Evolutionary conservation across 345 rosid genomes (phyloP), one percentile per base, ranked within the genome.

Genomic region (Pistacia integerrima): DNA sequence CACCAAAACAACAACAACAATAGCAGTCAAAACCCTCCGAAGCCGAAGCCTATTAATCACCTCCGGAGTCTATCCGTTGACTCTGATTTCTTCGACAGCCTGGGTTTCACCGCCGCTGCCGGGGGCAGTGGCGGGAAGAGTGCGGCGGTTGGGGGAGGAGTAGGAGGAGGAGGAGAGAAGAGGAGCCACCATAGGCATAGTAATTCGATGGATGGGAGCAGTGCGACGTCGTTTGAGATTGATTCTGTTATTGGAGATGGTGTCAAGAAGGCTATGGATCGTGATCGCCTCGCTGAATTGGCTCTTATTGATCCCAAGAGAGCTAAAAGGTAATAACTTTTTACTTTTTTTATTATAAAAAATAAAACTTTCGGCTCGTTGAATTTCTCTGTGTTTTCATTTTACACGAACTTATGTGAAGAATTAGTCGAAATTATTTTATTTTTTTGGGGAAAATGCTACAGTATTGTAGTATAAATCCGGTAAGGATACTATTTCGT

Each of bases 241-340:
- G 97, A 92, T 1, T 92, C 90, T 51, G 12, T 88, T 70, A 67
- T 86, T 72, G 82, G 76, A 33, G 97, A 92, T 67, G 90, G 85
- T 52, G 71, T 77, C 20, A 93, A 95, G 91, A 95, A 95, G 84
- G 86, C 94, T 67, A 87, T 90, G 91, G 96, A 84, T 73, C 89
- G 91, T 77, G 98, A 93, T 16, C 90, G 84, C 76, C 87, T 95
- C 33, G 94, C 97, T 41, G 99, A 95, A 80, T 93, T 95, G 41
- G 88, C 98, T 67, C 85, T 91, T 78, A 88, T 95, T 68, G 99
- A 95, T 87, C 99, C 99, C 74, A 93, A 89, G 81, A 85, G 99
- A 85, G 99, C 99, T 76, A 95, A 93, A 87, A 85, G 99, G 99
- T 95, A 14, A 4, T 5, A 1, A 17, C 16, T 49, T 11, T 59